Percentiles rank a stretch among this genome's conserved stretches.
These are phyloP conservation scores for Trichosporon sp. DNA, from an alignment of 1,284 basidiomycete genomes.

Conservation along the genomic window DNA sequence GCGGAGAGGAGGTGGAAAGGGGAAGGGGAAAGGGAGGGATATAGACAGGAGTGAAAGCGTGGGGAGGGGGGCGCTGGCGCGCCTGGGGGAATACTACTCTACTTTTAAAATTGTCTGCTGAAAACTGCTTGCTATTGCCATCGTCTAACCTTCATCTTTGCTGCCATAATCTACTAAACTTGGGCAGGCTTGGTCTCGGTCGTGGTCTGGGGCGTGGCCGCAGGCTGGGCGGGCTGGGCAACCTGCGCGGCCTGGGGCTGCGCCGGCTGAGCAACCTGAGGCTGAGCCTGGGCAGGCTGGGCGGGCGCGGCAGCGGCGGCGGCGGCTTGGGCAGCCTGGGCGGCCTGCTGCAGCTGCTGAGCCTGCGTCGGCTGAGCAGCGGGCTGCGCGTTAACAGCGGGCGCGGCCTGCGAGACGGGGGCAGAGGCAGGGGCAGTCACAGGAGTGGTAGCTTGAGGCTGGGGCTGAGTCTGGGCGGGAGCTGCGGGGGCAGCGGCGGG, in stretches of 20 bases:
- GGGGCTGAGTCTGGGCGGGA: neutral
- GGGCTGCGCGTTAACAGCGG: neutral
- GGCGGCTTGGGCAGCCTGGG: neutral
- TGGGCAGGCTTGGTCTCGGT: neutral
- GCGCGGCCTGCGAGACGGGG: neutral
- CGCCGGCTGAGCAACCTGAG: neutral
- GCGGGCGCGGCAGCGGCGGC: neutral
- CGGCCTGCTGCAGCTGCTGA: constrained; percentile 1
- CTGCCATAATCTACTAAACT: neutral
- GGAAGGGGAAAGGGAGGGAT: too few species aligned
- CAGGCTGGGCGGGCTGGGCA: neutral
- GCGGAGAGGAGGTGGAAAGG: neutral
- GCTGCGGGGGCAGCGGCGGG: neutral
- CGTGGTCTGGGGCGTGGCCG: neutral
- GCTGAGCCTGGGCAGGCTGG: neutral
- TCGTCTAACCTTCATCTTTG: too few species aligned
- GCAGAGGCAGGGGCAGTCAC: neutral
- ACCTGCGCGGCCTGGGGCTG: neutral
- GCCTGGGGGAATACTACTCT: too few species aligned
- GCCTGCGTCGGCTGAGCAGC: constrained; percentile 23
- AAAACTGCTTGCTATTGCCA: too few species aligned
- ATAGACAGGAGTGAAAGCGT: too few species aligned
- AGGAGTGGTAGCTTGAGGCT: neutral
- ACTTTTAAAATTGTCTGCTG: neutral
- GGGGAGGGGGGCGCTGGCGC: too few species aligned